phyloP scores from a whole-genome alignment of 2,329 filamentous ascomycete species.

The Mycogone perniciosa region DNA sequence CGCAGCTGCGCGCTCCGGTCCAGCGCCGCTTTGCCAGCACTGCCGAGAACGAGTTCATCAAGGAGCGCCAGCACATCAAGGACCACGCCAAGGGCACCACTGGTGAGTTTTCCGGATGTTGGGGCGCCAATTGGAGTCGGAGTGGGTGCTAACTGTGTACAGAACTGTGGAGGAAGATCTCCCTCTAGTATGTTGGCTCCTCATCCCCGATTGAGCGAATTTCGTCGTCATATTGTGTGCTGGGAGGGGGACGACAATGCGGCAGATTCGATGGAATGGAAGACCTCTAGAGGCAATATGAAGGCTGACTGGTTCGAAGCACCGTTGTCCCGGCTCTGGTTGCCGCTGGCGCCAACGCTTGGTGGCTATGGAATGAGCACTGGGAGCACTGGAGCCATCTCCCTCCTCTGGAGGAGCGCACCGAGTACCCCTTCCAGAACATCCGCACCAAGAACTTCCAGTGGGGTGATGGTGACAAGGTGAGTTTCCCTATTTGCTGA shows the following conservation, averaged over 20 bases:
- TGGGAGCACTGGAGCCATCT: constrained; percentile 92
- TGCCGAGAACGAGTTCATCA: constrained; percentile 87
- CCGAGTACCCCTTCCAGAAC: constrained; percentile 97
- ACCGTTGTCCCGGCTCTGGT: constrained; percentile 67
- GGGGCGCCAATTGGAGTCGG: neutral
- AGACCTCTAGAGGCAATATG: constrained; percentile 5
- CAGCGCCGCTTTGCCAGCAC: constrained; percentile 69
- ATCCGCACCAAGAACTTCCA: constrained; percentile 92
- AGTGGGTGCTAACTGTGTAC: constrained; percentile 28
- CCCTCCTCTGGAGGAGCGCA: constrained; percentile 80
- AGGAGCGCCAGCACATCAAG: constrained; percentile 84
- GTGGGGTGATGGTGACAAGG: constrained; percentile 96
- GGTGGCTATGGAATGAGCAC: constrained; percentile 87
- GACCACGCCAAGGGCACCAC: constrained; percentile 79
- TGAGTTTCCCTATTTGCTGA: constrained; percentile 29
- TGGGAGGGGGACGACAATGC: constrained; percentile 1
- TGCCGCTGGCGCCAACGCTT: constrained; percentile 73
- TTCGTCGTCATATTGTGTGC: constrained; percentile 7
- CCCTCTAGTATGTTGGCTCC: constrained; percentile 72
- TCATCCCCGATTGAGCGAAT: constrained; percentile 21
- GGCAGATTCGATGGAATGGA: neutral
- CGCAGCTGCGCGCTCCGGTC: constrained; percentile 51
- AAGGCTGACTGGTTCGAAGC: constrained; percentile 40
- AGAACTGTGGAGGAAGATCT: constrained; percentile 96
- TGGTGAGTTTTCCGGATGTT: constrained; percentile 51